phyloP scores from a whole-genome alignment of 108 stramenopile species.

The Tribonema minus region DNA sequence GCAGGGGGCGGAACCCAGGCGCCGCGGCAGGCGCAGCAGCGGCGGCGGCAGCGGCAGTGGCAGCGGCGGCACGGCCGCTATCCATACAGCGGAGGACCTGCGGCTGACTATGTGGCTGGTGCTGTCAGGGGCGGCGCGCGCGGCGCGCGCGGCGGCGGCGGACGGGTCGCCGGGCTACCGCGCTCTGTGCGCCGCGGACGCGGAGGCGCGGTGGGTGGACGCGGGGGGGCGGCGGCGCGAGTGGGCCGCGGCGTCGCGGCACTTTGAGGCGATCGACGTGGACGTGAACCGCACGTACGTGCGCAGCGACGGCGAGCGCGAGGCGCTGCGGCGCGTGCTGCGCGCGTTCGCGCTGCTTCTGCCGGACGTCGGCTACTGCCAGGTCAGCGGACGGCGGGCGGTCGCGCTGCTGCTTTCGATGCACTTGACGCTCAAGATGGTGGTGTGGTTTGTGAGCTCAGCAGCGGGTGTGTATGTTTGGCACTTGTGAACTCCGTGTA shows the following conservation, averaged over 20 bases:
- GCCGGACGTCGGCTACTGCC: conserved; percentile 34
- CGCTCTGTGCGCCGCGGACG: background rate
- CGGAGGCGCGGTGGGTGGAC: conserved; percentile 2
- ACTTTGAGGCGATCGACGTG: conserved; percentile 10
- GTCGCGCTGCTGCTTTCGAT: no score
- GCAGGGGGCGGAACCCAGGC: no score
- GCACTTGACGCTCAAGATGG: no score
- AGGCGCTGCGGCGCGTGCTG: conserved; percentile 19
- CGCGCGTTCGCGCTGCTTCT: conserved; percentile 26
- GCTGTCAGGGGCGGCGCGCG: conserved; percentile 31
- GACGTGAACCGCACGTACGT: conserved; percentile 42
- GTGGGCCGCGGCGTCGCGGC: background rate
- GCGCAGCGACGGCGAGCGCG: conserved; percentile 17
- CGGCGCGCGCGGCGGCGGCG: no score
- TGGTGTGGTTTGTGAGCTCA: no score
- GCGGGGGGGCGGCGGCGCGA: conserved; percentile 1
- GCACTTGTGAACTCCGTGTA: no score
- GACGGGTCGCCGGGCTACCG: background rate
- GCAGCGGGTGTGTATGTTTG: no score
- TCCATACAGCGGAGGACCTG: background rate
- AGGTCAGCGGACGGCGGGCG: no score
- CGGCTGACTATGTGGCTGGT: conserved; percentile 31
- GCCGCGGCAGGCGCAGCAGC: no score
- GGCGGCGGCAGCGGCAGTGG: no score
- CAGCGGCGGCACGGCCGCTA: background rate